Base-by-base conservation (phyloP, 768 basidiomycete species). In the Podaxis sp. region DNA sequence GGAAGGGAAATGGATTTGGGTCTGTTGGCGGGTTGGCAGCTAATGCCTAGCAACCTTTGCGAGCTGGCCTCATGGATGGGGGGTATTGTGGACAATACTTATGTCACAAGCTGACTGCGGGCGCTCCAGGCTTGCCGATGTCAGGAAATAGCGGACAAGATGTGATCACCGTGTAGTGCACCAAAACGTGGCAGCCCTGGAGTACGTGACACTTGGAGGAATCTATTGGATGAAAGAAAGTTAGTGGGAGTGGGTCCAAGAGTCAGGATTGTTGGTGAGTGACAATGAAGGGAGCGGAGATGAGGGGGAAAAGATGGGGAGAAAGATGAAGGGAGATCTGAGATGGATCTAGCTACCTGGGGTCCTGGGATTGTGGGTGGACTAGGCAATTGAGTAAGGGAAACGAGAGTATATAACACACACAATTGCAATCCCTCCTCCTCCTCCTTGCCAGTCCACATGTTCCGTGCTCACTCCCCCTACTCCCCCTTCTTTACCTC, bases 401-500 rank as follows among this genome's bases (percentile, higher is more conserved):
- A 1, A 32, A 32, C 9, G 32, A 16, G 50, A 16, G 21, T 55
- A 55, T 46, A 55, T 44, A 55, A 42, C 11, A 10, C 6, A 5
- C n/a, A 9, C 23, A 13, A 5, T 9, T 28, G 37, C 18, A 50
- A 23, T 6, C 51, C 27, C 53, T 62, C 35, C 23, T 23, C 23
- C 61, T 23, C 23, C 61, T 44, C 11, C 16, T 40, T 10, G 38
- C 51, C n/a, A 59, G 62, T 21, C 51, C 47, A 64, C 61, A 76
- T 78, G 75, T 76, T 77, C 69, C 64, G 65, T 66, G 68, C 73
- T n/a, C 69, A 75, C 71, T 82, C 78, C 21, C 80, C 74, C 61
- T 87, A 88, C 65, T 86, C 84, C 0, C 79, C 83, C 46, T 82
- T 88, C 72, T 88, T 88, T 81, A 88, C 82, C 3, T 82, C 79